phyloP scores from a whole-genome alignment of 768 basidiomycete genomes.

The Termitomyces sp. region DNA sequence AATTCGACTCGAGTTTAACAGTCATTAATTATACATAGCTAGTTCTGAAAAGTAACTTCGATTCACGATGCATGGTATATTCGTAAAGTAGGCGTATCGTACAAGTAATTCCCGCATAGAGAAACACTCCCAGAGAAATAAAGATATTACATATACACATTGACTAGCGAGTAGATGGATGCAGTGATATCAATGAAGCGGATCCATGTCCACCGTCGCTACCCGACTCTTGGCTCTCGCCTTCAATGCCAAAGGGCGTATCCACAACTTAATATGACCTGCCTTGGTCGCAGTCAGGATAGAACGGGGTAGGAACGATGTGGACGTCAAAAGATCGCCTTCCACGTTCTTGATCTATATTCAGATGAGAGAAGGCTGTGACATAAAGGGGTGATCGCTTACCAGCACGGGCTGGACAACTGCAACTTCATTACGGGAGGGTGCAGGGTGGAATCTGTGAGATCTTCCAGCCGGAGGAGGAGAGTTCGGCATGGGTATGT shows the following conservation, averaged over 20 bases:
- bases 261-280: constrained; percentile 84
- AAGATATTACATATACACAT: constrained; percentile 7
- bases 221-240: constrained; percentile 25
- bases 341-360: constrained; percentile 78
- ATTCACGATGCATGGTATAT: no score
- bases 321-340: constrained; percentile 68
- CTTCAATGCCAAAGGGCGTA: constrained; percentile 62
- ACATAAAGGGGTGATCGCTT: constrained; percentile 24
- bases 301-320: constrained; percentile 77
- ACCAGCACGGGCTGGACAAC: constrained; percentile 90
- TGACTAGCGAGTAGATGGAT: neutral
- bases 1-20: no score
- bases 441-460: constrained; percentile 79
- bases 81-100: neutral
- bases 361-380: constrained; percentile 5
- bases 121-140: constrained; percentile 1
- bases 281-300: constrained; percentile 77
- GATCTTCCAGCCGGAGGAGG: constrained; percentile 39
- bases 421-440: constrained; percentile 86
- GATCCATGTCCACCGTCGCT: constrained; percentile 14
- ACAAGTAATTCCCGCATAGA: neutral
- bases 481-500: constrained; percentile 44
- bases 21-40: no score
- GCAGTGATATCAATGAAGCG: constrained; percentile 6
- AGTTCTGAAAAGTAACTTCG: no score